These are phyloP conservation scores for Halteria grandinella DNA, from an alignment of 73 alveolate genomes.

Conservation along the genomic window DNA sequence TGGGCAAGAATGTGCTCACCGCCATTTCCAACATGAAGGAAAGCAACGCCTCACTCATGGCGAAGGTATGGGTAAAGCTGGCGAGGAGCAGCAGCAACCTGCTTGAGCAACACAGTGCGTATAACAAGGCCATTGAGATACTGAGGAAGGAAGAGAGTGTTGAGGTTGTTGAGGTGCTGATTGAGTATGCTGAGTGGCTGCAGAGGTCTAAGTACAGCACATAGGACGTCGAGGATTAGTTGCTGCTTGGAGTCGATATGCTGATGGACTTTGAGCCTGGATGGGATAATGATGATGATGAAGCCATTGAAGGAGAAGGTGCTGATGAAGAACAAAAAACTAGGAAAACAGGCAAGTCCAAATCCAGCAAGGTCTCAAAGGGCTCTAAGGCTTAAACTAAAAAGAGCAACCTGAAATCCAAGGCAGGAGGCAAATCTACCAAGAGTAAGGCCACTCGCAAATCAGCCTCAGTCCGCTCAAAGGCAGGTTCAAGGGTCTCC, in stretches of 20 bases:
- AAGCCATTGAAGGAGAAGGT: constrained; percentile 68
- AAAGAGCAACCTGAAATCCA: constrained; percentile 80
- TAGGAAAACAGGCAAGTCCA: constrained; percentile 68
- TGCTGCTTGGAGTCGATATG: constrained; percentile 94
- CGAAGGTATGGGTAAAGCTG: constrained; percentile 97
- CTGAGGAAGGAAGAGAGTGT: constrained; percentile 94
- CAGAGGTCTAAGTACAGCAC: constrained; percentile 91
- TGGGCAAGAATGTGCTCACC: constrained; percentile 95
- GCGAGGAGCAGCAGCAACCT: constrained; percentile 93
- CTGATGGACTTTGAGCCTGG: constrained; percentile 96
- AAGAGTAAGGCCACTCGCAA: constrained; percentile 88
- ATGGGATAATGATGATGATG: constrained; percentile 96
- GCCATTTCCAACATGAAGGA: constrained; percentile 96
- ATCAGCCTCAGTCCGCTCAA: constrained; percentile 69
- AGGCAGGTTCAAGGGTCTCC: constrained; percentile 78
- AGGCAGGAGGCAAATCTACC: constrained; percentile 83
- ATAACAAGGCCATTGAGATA: constrained; percentile 94
- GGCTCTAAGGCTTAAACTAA: no score
- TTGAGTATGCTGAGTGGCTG: constrained; percentile 96
- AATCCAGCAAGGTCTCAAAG: constrained; percentile 77
- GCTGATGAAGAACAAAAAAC: constrained; percentile 76
- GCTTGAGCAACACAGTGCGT: constrained; percentile 93
- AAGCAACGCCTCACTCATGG: constrained; percentile 93
- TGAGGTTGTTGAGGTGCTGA: constrained; percentile 95
- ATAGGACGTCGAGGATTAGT: constrained; percentile 91